Evolutionary conservation across 192 early-diverging fungal genomes (phyloP).

Genomic region (Paraglomus brasilianum): DNA sequence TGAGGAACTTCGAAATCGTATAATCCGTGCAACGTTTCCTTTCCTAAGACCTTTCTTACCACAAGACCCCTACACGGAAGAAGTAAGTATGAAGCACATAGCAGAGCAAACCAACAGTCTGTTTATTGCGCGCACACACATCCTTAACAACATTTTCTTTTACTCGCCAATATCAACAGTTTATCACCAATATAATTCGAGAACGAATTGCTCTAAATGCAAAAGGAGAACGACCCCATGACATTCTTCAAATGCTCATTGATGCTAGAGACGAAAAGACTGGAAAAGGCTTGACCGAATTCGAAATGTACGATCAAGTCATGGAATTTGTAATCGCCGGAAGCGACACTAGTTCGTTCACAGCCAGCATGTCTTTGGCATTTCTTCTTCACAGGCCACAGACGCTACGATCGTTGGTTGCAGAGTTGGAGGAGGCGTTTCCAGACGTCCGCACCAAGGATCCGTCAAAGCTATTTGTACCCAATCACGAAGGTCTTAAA

Average conservation of each 20-base stretch:
- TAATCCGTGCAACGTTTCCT: slow-evolving; percentile 29
- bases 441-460: slow-evolving; percentile 10
- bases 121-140: too few species aligned
- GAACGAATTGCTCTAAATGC: slow-evolving; percentile 18
- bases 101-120: too few species aligned
- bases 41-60: slow-evolving; percentile 10
- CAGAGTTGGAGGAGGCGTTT: slow-evolving; percentile 34
- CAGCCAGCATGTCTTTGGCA: slow-evolving; percentile 35
- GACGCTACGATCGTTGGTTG: slow-evolving; percentile 32
- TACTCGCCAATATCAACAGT: too few species aligned
- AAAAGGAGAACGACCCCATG: slow-evolving; percentile 31
- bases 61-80: slow-evolving; percentile 12
- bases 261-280: slow-evolving; percentile 35
- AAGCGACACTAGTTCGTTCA: slow-evolving; percentile 40
- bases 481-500: slow-evolving; percentile 39
- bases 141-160: too few species aligned
- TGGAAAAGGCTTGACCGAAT: slow-evolving; percentile 41
- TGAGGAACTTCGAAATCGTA: slow-evolving; percentile 31
- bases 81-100: slow-evolving; percentile 11
- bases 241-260: slow-evolving; percentile 49
- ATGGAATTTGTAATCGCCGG: slow-evolving; percentile 39
- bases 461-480: slow-evolving; percentile 14
- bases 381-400: slow-evolving; percentile 37
- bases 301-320: slow-evolving; percentile 41
- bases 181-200: slow-evolving; percentile 12